Evolutionary conservation across 2,329 filamentous ascomycete genomes (phyloP).

Genomic region (Colletotrichum sp.): DNA sequence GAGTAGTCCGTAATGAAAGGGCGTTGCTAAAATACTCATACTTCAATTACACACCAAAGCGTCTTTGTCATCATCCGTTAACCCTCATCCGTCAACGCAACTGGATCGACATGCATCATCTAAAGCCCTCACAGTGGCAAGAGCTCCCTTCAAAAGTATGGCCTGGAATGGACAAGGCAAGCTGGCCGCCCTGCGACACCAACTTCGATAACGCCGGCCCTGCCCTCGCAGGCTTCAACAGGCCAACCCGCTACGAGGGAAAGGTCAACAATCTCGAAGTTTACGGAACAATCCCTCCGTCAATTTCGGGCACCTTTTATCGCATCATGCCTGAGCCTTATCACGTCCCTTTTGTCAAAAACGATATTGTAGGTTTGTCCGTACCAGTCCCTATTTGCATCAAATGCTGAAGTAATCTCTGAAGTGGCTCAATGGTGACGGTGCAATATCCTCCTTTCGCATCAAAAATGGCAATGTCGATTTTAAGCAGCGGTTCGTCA

Average conservation of each 20-base stretch:
- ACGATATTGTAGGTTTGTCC: neutral
- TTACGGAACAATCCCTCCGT: neutral
- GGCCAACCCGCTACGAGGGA: neutral
- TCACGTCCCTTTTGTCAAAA: neutral
- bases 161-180: neutral
- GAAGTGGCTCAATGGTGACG: neutral
- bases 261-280: neutral
- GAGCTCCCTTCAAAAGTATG: neutral
- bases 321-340: neutral
- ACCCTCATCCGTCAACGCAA: too few relatives aligned
- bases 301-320: neutral
- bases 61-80: too few relatives aligned
- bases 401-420: neutral
- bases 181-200: neutral
- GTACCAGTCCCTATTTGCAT: neutral
- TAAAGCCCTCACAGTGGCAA: neutral
- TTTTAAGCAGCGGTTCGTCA: neutral
- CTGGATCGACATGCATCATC: too few relatives aligned
- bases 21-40: too few relatives aligned
- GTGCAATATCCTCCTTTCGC: neutral
- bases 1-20: too few relatives aligned
- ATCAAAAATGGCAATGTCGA: neutral
- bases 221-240: neutral
- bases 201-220: neutral
- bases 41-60: too few relatives aligned